A percentile compares a stretch with the other conserved stretches of the same genome.
Conservation (phyloP, 345 rosid species). For the Citrus glauca region DNA sequence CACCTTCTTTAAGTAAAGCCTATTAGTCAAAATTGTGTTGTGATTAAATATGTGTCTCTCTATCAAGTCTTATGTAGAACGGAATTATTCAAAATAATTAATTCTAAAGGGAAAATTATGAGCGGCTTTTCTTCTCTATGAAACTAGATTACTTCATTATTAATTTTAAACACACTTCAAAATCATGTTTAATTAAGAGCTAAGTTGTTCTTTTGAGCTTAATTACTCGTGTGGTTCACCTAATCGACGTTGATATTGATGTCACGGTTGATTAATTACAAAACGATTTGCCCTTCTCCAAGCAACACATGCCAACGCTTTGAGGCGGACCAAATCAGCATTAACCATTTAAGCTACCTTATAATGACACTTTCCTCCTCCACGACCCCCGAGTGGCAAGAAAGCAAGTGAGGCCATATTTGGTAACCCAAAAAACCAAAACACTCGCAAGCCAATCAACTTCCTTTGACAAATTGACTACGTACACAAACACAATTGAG, state of each 20-base stretch:
- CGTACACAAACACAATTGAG: background rate
- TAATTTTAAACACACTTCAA: background rate
- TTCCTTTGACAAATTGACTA: background rate
- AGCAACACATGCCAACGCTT: background rate
- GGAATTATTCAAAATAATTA: no score
- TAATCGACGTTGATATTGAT: slow-evolving; percentile 9
- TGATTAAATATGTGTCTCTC: no score
- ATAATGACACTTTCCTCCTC: background rate
- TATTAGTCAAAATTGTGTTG: no score
- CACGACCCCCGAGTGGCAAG: background rate
- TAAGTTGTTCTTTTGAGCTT: background rate
- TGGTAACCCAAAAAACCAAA: background rate
- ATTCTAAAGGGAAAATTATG: no score
- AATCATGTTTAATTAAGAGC: background rate
- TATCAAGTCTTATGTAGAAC: no score
- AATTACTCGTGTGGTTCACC: background rate
- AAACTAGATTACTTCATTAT: background rate
- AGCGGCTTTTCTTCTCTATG: background rate
- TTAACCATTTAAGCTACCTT: background rate
- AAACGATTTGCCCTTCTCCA: background rate
- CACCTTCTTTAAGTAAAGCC: no score
- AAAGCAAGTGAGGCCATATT: background rate
- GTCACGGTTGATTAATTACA: background rate
- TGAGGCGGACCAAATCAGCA: background rate
- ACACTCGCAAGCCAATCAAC: background rate